These are phyloP conservation scores for Glomus cerebriforme DNA, from an alignment of 192 early-diverging fungal genomes.

Conservation along the genomic window DNA sequence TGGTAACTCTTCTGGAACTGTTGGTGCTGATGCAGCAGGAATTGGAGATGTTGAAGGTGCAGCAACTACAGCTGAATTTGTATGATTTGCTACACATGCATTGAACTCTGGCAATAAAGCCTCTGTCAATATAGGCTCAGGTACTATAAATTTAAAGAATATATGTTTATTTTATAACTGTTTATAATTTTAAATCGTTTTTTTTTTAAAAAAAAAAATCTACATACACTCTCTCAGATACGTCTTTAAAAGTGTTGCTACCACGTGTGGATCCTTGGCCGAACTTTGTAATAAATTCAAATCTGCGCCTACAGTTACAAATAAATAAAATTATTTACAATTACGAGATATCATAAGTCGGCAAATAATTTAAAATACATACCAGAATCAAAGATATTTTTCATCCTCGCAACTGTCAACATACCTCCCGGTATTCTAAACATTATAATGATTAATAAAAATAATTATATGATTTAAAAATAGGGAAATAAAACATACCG, in stretches of 20 bases:
- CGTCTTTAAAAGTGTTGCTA: slow-evolving; percentile 59
- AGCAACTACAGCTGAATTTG: not conserved
- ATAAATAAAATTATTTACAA: not conserved
- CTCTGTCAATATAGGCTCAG: slow-evolving; percentile 51
- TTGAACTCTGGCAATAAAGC: slow-evolving; percentile 50
- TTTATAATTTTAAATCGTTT: not conserved
- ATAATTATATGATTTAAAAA: not conserved
- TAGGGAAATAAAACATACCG: not conserved
- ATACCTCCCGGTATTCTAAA: slow-evolving; percentile 18
- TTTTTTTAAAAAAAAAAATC: no score
- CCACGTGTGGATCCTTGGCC: slow-evolving; percentile 54
- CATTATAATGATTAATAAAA: not conserved
- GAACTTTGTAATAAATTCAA: slow-evolving; percentile 28
- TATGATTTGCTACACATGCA: slow-evolving; percentile 9
- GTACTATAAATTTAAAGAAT: slow-evolving; percentile 37
- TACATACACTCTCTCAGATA: slow-evolving; percentile 63
- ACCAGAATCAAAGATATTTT: slow-evolving; percentile 18
- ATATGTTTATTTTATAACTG: not conserved
- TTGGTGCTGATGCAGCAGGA: slow-evolving; percentile 37
- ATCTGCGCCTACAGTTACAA: slow-evolving; percentile 17
- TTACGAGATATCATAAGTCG: not conserved
- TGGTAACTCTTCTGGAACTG: slow-evolving; percentile 11
- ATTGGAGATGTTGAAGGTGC: slow-evolving; percentile 32
- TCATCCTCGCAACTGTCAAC: slow-evolving; percentile 1
- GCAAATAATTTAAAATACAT: not conserved